Evolutionary conservation across 2,329 filamentous ascomycete species (phyloP).

Genomic region (Trichoderma sp.): DNA sequence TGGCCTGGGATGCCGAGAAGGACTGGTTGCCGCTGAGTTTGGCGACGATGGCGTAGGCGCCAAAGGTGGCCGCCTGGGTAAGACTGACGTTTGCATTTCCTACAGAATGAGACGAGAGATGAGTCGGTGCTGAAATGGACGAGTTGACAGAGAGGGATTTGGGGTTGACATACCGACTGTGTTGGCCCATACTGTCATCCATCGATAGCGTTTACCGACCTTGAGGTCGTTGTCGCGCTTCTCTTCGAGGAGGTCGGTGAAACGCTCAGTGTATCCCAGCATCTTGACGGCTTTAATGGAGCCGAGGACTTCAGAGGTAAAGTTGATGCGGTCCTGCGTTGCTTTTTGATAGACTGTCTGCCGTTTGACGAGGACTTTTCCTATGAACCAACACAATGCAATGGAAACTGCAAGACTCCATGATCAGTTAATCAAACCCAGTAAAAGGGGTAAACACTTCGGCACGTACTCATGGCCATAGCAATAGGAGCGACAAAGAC

Average conservation of each 20-base stretch:
- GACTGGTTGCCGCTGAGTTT: slow-evolving; percentile 34
- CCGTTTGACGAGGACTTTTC: slow-evolving; percentile 36
- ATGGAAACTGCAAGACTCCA: slow-evolving; percentile 32
- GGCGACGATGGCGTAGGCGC: slow-evolving; percentile 37
- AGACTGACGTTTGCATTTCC: slow-evolving; percentile 36
- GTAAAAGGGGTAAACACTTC: no score
- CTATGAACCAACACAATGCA: slow-evolving; percentile 32
- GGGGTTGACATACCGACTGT: slow-evolving; percentile 34
- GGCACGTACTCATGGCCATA: slow-evolving; percentile 37
- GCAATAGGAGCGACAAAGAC: slow-evolving; percentile 41
- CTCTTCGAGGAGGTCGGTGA: slow-evolving; percentile 33
- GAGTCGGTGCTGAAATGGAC: no score
- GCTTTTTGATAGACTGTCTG: slow-evolving; percentile 40
- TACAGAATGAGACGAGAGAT: slow-evolving; percentile 5
- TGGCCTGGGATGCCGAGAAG: slow-evolving; percentile 39
- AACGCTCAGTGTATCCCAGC: slow-evolving; percentile 38
- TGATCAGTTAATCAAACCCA: not conserved
- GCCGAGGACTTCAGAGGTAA: slow-evolving; percentile 39
- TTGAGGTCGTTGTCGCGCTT: slow-evolving; percentile 37
- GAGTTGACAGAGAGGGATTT: not conserved
- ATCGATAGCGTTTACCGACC: slow-evolving; percentile 35
- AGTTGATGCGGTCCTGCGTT: slow-evolving; percentile 41
- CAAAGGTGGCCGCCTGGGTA: slow-evolving; percentile 39
- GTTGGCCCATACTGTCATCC: slow-evolving; percentile 36
- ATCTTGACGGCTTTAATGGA: slow-evolving; percentile 43